Conservation (phyloP, 768 basidiomycete genomes). For the Neoboletus brunneissimus region DNA sequence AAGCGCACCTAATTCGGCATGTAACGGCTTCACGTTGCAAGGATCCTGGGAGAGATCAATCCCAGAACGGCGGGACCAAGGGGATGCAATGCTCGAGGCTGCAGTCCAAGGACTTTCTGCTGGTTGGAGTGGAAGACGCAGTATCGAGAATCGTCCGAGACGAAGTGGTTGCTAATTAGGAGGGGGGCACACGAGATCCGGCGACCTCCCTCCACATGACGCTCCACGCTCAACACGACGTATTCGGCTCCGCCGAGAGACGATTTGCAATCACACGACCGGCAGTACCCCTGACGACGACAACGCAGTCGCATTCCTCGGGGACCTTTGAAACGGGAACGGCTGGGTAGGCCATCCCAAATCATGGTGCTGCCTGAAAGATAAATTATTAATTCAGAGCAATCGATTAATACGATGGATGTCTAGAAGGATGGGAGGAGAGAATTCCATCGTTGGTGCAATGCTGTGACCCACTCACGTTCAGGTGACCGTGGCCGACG, state of each 20-base stretch:
- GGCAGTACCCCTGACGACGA: not conserved
- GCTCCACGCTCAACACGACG: not conserved
- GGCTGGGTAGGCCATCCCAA: not conserved
- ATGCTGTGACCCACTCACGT: not conserved
- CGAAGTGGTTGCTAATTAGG: not conserved
- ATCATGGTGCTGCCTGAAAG: not conserved
- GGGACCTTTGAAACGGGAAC: not conserved
- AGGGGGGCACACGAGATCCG: not conserved
- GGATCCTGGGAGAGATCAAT: not conserved
- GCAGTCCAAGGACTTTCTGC: too few species aligned
- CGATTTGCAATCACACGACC: not conserved
- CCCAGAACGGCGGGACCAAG: not conserved
- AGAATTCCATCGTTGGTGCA: not conserved
- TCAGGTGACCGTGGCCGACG: not conserved
- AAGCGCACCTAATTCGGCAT: not conserved
- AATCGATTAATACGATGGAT: not conserved
- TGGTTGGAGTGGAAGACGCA: not conserved
- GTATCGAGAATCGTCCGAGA: not conserved
- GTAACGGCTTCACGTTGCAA: not conserved
- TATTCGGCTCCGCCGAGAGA: not conserved
- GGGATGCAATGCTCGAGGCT: not conserved
- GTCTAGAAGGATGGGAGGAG: not conserved
- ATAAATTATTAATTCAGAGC: not conserved
- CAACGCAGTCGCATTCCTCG: not conserved
- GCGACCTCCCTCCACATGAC: not conserved